These are phyloP conservation scores for Gossypioides kirkii DNA, from an alignment of 345 rosid genomes.

Conservation along the genomic window DNA sequence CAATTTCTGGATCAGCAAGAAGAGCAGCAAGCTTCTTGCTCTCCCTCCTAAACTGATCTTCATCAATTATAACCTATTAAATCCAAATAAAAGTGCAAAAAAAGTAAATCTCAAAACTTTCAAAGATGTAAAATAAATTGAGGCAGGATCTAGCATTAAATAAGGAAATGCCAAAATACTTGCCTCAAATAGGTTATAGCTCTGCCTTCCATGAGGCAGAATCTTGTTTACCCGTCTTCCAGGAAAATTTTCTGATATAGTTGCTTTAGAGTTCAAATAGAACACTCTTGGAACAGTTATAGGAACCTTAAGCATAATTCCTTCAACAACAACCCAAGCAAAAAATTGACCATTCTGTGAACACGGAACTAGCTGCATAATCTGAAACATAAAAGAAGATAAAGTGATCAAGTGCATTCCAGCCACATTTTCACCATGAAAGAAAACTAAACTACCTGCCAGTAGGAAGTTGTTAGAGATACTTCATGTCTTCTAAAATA, in stretches of 20 bases:
- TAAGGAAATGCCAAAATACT: conserved; percentile 17
- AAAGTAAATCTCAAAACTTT: background rate
- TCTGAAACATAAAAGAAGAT: conserved; percentile 40
- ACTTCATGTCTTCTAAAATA: conserved; percentile 78
- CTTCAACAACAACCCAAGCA: conserved; percentile 91
- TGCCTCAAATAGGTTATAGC: conserved; percentile 78
- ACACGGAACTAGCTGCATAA: conserved; percentile 73
- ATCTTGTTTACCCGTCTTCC: conserved; percentile 76
- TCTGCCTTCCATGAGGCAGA: conserved; percentile 81
- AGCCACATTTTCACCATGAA: conserved; percentile 16
- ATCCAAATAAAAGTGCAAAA: conserved; percentile 11
- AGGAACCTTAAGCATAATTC: conserved; percentile 89
- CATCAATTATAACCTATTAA: conserved; percentile 57
- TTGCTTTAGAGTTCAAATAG: conserved; percentile 71
- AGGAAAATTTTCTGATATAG: conserved; percentile 56
- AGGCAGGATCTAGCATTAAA: conserved; percentile 11
- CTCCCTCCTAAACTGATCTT: conserved; percentile 64
- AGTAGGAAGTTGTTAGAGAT: conserved; percentile 63
- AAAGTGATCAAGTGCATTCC: conserved; percentile 17
- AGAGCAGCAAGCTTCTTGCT: conserved; percentile 77
- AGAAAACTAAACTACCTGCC: conserved; percentile 59
- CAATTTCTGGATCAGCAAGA: conserved; percentile 88
- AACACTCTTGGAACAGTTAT: conserved; percentile 69
- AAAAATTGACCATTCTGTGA: conserved; percentile 52
- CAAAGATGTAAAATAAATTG: conserved; percentile 12